phyloP scores from a whole-genome alignment of 768 basidiomycete species.

The Russula lepida region DNA sequence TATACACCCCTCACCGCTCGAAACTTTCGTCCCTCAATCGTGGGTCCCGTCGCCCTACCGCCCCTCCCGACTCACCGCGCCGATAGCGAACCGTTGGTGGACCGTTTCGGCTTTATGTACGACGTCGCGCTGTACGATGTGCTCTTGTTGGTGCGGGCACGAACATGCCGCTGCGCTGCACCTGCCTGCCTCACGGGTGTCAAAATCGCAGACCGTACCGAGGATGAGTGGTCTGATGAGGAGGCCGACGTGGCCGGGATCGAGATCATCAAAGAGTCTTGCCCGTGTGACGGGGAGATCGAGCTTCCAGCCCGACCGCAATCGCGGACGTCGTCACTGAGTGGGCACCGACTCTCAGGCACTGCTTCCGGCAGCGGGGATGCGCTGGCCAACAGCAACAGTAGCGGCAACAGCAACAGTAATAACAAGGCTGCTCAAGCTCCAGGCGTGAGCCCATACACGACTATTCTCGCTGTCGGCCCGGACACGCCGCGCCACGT shows the following conservation, averaged over 20 bases:
- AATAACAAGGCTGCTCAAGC: not conserved
- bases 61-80: constrained; percentile 43
- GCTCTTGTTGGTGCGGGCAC: constrained; percentile 62
- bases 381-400: not conserved
- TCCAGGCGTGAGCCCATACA: constrained; percentile 26
- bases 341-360: not conserved
- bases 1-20: constrained; percentile 67
- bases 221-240: constrained; percentile 71
- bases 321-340: constrained; percentile 7
- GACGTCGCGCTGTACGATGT: constrained; percentile 78
- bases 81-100: constrained; percentile 59
- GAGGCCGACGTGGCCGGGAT: constrained; percentile 41
- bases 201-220: constrained; percentile 76
- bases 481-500: constrained; percentile 62
- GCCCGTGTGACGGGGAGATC: constrained; percentile 34
- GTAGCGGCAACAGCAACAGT: not conserved
- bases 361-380: not conserved
- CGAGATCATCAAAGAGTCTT: constrained; percentile 33
- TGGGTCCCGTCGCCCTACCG: constrained; percentile 49
- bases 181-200: constrained; percentile 83
- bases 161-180: constrained; percentile 63
- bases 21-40: constrained; percentile 67
- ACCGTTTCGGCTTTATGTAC: constrained; percentile 88
- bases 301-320: not conserved
- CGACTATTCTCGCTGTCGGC: constrained; percentile 53